Percentiles rank a stretch among this genome's conserved stretches.
Conservation (phyloP, 495 filamentous ascomycete genomes). For the Tuber magnatum region DNA sequence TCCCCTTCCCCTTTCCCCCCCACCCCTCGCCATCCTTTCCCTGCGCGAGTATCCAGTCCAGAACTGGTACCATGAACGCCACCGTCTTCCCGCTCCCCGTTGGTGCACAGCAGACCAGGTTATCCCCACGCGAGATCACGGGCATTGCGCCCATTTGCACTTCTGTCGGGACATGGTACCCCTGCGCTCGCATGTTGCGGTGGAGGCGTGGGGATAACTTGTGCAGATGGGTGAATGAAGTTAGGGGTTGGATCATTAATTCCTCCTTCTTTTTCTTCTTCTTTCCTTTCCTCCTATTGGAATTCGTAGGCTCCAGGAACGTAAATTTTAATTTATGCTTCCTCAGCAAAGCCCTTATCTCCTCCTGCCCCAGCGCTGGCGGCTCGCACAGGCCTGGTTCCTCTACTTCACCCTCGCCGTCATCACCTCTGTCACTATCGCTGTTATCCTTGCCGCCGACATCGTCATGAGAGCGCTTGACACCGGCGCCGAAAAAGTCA, state of each 20-base stretch:
- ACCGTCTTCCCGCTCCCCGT: constrained; percentile 98
- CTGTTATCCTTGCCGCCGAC: not conserved
- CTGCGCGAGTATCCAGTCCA: constrained; percentile 61
- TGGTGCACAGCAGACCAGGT: constrained; percentile 82
- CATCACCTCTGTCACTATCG: constrained; percentile 13
- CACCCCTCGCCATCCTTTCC: constrained; percentile 31
- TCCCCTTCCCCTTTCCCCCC: constrained; percentile 21
- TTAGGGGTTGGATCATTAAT: constrained; percentile 64
- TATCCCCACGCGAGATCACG: constrained; percentile 47
- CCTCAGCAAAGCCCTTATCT: constrained; percentile 66
- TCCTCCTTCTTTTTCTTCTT: constrained; percentile 53
- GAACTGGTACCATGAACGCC: constrained; percentile 77
- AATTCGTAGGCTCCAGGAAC: constrained; percentile 47
- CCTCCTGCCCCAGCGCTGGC: constrained; percentile 34
- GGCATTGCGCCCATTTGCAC: constrained; percentile 85
- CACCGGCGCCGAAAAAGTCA: constrained; percentile 31
- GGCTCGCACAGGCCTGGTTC: constrained; percentile 14
- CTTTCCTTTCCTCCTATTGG: constrained; percentile 41
- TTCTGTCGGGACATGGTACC: constrained; percentile 80
- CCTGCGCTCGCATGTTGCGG: constrained; percentile 73
- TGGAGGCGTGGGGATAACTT: constrained; percentile 61
- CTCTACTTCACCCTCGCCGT: constrained; percentile 11
- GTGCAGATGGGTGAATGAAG: constrained; percentile 60
- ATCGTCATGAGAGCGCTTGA: constrained; percentile 6
- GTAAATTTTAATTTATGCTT: constrained; percentile 84